These are phyloP conservation scores for Juglanconis juglandina DNA, from an alignment of 2,329 filamentous ascomycete genomes.

Conservation along the genomic window DNA sequence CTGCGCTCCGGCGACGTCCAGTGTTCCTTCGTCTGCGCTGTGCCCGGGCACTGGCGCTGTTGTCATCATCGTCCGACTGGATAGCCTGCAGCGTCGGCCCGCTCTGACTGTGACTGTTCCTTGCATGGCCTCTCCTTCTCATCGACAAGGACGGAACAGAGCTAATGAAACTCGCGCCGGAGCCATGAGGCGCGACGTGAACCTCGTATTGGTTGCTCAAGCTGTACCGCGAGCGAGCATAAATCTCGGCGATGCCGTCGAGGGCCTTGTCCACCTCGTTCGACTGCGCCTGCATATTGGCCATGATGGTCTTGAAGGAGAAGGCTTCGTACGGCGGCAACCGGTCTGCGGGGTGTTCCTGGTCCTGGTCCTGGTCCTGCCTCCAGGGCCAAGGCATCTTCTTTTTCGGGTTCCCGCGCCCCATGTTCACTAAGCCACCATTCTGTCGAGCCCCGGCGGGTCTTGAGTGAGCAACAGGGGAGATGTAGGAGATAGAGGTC, in stretches of 20 bases:
- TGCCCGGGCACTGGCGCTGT: conserved; percentile 25
- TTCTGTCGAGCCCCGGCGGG: conserved; percentile 30
- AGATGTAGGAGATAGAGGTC: conserved; percentile 24
- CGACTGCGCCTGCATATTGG: conserved; percentile 42
- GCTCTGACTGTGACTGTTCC: conserved; percentile 27
- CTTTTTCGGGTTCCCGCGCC: conserved; percentile 40
- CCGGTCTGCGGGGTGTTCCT: conserved; percentile 32
- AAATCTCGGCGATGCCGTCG: conserved; percentile 65
- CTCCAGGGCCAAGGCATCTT: conserved; percentile 30
- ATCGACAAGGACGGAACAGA: conserved; percentile 18
- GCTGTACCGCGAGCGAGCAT: conserved; percentile 61
- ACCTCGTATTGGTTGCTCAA: conserved; percentile 66
- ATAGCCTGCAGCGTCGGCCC: conserved; percentile 58
- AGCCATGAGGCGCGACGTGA: conserved; percentile 60
- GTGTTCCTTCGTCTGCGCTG: conserved; percentile 40
- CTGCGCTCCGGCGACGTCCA: conserved; percentile 46
- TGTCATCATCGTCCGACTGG: conserved; percentile 53
- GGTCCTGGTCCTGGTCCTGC: conserved; percentile 19
- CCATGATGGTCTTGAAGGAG: conserved; percentile 62
- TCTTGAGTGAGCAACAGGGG: conserved; percentile 23
- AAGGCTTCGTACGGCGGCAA: conserved; percentile 62
- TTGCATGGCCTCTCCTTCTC: conserved; percentile 21
- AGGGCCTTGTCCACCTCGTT: conserved; percentile 48
- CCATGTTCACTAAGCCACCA: conserved; percentile 41
- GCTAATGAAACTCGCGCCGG: conserved; percentile 46